Evolutionary conservation across 1,284 basidiomycete species (phyloP).

Genomic region (Cutaneotrichosporon sp.): DNA sequence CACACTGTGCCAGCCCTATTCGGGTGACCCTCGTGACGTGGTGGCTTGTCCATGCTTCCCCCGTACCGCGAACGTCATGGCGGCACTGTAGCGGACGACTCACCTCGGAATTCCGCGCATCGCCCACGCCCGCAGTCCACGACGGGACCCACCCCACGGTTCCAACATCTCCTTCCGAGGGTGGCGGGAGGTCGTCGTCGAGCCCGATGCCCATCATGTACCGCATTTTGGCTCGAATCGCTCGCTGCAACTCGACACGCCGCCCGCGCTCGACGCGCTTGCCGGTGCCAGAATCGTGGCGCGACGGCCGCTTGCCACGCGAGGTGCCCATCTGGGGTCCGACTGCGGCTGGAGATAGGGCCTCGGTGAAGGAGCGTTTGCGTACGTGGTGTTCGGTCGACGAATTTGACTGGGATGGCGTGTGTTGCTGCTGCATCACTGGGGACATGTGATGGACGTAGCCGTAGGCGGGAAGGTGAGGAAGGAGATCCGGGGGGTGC

Average conservation of each 20-base stretch:
- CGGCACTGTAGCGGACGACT: background rate
- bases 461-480: constrained; percentile 2
- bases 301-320: constrained; percentile 13
- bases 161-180: constrained; percentile 9
- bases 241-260: constrained; percentile 24
- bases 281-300: constrained; percentile 21
- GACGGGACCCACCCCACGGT: constrained; percentile 23
- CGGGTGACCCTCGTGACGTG: background rate
- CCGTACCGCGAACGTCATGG: background rate
- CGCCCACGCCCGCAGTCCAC: constrained; percentile 24
- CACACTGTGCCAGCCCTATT: background rate
- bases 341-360: background rate
- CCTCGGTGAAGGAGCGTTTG: constrained; percentile 1
- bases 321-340: background rate
- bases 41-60: background rate
- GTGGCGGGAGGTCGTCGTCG: constrained; percentile 25
- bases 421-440: background rate
- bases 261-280: constrained; percentile 25
- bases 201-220: constrained; percentile 27
- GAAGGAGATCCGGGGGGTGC: background rate
- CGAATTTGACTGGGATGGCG: background rate
- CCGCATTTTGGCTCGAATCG: constrained; percentile 30
- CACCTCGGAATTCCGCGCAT: constrained; percentile 22
- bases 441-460: constrained; percentile 1
- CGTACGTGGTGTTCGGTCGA: background rate